Evolutionary conservation across 2,329 filamentous ascomycete species (phyloP).

Genomic region (Aspergillus tamarii): DNA sequence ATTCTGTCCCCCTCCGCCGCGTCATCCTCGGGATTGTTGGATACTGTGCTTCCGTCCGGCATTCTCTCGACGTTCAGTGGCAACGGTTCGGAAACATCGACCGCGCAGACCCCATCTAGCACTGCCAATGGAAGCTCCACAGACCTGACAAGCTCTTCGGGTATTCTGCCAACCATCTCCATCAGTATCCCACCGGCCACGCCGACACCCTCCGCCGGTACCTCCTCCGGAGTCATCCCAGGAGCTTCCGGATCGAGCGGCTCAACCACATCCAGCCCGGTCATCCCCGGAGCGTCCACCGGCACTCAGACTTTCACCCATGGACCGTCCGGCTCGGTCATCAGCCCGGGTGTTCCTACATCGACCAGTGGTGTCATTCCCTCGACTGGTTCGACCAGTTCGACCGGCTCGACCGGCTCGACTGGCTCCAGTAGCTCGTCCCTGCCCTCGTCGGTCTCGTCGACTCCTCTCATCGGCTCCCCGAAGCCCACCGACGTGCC

Average conservation of each 20-base stretch:
- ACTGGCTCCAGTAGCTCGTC: constrained; percentile 6
- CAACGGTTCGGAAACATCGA: background rate
- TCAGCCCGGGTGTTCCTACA: constrained; percentile 20
- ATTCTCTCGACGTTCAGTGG: background rate
- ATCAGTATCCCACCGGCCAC: constrained; percentile 31
- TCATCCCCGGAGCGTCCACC: background rate
- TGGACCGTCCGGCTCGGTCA: constrained; percentile 5
- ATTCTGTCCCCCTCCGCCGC: background rate
- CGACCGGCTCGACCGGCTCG: constrained; percentile 16
- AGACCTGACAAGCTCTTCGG: background rate
- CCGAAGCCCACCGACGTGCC: background rate
- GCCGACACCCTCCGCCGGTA: constrained; percentile 6
- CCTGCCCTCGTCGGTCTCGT: constrained; percentile 10
- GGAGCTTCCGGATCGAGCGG: background rate
- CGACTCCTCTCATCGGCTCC: constrained; percentile 8
- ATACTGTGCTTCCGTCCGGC: background rate
- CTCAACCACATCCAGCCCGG: constrained; percentile 20
- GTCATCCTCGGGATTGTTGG: background rate
- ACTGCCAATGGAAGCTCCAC: background rate
- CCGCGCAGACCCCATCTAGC: no score
- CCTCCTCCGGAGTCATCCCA: constrained; percentile 11
- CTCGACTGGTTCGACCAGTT: constrained; percentile 19
- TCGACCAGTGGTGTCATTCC: constrained; percentile 13
- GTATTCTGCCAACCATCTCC: constrained; percentile 26
- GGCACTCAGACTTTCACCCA: background rate